Percentiles rank a stretch among this genome's conserved stretches.
phyloP scores from a whole-genome alignment of 306 rosid genomes.

The Gastrolobium bilobum region DNA sequence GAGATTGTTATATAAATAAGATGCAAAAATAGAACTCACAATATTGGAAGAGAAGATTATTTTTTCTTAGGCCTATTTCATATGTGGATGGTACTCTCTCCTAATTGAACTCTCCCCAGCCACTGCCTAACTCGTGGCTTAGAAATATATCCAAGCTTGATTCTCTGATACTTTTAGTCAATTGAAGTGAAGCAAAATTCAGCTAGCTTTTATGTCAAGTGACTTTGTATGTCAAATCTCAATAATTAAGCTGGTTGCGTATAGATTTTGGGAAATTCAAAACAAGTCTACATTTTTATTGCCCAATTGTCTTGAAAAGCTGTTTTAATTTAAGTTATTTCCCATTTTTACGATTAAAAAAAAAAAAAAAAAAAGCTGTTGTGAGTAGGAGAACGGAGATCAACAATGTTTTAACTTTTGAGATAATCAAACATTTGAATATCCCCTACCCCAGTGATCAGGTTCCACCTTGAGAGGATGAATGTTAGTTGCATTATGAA shows the following conservation, averaged over 20 bases:
- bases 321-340: not conserved
- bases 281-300: not conserved
- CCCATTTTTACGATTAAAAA: not conserved
- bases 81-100: too few species aligned
- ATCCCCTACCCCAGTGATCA: not conserved
- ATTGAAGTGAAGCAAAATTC: not conserved
- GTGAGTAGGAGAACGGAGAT: not conserved
- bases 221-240: not conserved
- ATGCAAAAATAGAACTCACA: too few species aligned
- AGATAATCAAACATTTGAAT: constrained; percentile 26
- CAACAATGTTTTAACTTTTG: constrained; percentile 21
- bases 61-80: too few species aligned
- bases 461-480: constrained; percentile 17
- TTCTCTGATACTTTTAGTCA: not conserved
- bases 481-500: constrained; percentile 15
- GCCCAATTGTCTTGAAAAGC: constrained; percentile 7
- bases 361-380: not conserved
- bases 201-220: not conserved
- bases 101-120: too few species aligned
- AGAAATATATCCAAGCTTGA: not conserved
- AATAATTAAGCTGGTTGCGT: not conserved
- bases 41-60: too few species aligned
- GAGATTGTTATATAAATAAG: too few species aligned
- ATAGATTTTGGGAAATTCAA: not conserved
- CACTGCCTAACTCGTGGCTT: not conserved